Conservation (phyloP, 371 early-diverging fungal species). For the Rhizopus delemar region DNA sequence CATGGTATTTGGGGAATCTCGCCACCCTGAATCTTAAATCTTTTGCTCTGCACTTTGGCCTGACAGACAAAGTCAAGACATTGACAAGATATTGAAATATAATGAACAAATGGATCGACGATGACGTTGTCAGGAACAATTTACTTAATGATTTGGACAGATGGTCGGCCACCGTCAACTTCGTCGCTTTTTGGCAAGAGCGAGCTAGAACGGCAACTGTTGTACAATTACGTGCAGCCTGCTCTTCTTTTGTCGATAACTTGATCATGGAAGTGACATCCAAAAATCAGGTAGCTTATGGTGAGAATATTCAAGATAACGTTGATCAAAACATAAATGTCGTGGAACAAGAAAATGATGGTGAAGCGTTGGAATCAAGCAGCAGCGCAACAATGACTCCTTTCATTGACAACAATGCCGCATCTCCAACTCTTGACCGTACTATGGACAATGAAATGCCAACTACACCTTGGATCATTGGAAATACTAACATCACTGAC, state of each 20-base stretch:
- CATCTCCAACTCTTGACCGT: slow-evolving; percentile 22
- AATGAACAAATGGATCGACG: slow-evolving; percentile 12
- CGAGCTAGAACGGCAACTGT: slow-evolving; percentile 16
- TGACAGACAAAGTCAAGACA: slow-evolving; percentile 13
- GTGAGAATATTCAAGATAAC: slow-evolving; percentile 3
- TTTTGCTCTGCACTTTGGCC: slow-evolving; percentile 12
- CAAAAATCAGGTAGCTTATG: slow-evolving; percentile 3
- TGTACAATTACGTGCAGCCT: slow-evolving; percentile 12
- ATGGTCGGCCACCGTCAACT: slow-evolving; percentile 14
- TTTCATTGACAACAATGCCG: slow-evolving; percentile 22
- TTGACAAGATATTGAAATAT: slow-evolving; percentile 13
- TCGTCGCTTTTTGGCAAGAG: slow-evolving; percentile 19
- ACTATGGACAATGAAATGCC: slow-evolving; percentile 21
- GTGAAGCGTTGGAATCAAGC: slow-evolving; percentile 16
- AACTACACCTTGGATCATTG: slow-evolving; percentile 24
- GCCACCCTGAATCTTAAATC: slow-evolving; percentile 10
- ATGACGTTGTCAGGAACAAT: slow-evolving; percentile 11
- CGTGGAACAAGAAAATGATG: slow-evolving; percentile 11
- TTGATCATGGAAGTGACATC: slow-evolving; percentile 15
- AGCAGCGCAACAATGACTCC: slow-evolving; percentile 21
- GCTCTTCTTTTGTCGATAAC: slow-evolving; percentile 18
- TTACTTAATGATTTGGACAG: slow-evolving; percentile 15
- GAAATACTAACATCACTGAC: slow-evolving; percentile 22
- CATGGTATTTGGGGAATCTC: slow-evolving; percentile 14
- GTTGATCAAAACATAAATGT: slow-evolving; percentile 11